Percentiles rank a stretch among this genome's conserved stretches.
phyloP scores from a whole-genome alignment of 805 yeast species.

The Candida wancherniae region DNA sequence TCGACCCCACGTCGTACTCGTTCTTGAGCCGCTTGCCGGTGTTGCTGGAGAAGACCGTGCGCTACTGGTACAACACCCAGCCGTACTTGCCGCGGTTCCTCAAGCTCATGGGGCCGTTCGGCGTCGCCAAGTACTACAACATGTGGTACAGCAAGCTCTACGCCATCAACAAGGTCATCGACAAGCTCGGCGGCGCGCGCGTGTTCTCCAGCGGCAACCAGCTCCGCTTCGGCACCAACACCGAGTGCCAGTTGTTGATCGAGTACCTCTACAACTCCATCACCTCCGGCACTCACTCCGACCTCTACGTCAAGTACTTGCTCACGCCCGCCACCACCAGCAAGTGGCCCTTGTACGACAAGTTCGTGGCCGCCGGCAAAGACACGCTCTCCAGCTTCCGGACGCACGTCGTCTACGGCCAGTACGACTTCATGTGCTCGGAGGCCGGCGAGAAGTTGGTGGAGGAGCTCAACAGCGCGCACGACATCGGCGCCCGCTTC shows the following conservation, averaged over 20 bases:
- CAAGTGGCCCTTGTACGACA: slow-evolving; percentile 61
- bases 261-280: slow-evolving; percentile 41
- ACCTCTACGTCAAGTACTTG: slow-evolving; percentile 42
- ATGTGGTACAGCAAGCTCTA: slow-evolving; percentile 39
- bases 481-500: slow-evolving; percentile 6
- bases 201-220: slow-evolving; percentile 25
- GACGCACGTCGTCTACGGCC: slow-evolving; percentile 56
- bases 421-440: slow-evolving; percentile 69
- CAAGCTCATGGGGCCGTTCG: slow-evolving; percentile 41
- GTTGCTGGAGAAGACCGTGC: slow-evolving; percentile 25
- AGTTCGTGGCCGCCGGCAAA: slow-evolving; percentile 24
- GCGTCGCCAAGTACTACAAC: slow-evolving; percentile 30
- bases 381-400: slow-evolving; percentile 27
- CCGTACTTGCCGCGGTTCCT: slow-evolving; percentile 47
- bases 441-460: slow-evolving; percentile 44
- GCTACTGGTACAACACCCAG: slow-evolving; percentile 36
- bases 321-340: slow-evolving; percentile 59
- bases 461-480: slow-evolving; percentile 15
- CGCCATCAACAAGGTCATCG: slow-evolving; percentile 35
- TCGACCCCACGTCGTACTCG: slow-evolving; percentile 40
- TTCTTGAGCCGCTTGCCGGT: slow-evolving; percentile 47
- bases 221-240: slow-evolving; percentile 34
- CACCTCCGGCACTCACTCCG: slow-evolving; percentile 35
- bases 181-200: slow-evolving; percentile 25
- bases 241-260: slow-evolving; percentile 31